Conservation (phyloP, 768 basidiomycete species). For the Rubroboletus pulcherrimus region DNA sequence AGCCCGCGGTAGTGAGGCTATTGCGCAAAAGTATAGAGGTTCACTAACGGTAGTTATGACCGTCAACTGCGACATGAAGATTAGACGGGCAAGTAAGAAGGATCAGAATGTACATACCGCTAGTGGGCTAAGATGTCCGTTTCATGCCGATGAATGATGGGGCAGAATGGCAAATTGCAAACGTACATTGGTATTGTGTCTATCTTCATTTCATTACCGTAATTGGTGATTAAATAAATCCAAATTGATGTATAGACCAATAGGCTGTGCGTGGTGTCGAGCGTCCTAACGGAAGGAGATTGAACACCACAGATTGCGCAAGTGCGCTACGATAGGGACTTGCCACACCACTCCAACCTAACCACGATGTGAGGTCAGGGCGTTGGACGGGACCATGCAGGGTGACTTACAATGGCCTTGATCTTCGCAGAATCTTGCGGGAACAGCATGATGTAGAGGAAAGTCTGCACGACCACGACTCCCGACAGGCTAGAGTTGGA, state of each 20-base stretch:
- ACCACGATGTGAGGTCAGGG: not conserved
- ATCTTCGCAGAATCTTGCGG: conserved; percentile 20
- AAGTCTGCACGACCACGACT: conserved; percentile 24
- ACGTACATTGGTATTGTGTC: conserved; percentile 45
- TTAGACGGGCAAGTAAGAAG: not conserved
- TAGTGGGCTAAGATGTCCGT: conserved; percentile 14
- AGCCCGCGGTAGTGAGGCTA: conserved; percentile 22
- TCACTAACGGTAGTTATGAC: conserved; percentile 30
- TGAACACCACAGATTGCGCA: not conserved
- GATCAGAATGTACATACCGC: conserved; percentile 20
- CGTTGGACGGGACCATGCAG: not conserved
- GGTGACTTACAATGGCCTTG: conserved; percentile 23
- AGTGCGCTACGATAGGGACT: not conserved
- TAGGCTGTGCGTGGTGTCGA: conserved; percentile 40
- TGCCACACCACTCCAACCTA: conserved; percentile 30
- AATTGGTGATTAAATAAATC: conserved; percentile 43
- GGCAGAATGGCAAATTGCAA: not conserved
- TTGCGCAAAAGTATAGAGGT: not conserved
- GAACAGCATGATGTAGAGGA: conserved; percentile 30
- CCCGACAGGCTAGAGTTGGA: conserved; percentile 25
- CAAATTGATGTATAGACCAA: conserved; percentile 41
- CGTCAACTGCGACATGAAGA: conserved; percentile 19
- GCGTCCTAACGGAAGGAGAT: conserved; percentile 12
- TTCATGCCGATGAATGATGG: not conserved
- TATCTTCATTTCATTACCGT: conserved; percentile 36